These are phyloP conservation scores for Gossypium davidsonii DNA, from an alignment of 441 rosid species.

Conservation along the genomic window DNA sequence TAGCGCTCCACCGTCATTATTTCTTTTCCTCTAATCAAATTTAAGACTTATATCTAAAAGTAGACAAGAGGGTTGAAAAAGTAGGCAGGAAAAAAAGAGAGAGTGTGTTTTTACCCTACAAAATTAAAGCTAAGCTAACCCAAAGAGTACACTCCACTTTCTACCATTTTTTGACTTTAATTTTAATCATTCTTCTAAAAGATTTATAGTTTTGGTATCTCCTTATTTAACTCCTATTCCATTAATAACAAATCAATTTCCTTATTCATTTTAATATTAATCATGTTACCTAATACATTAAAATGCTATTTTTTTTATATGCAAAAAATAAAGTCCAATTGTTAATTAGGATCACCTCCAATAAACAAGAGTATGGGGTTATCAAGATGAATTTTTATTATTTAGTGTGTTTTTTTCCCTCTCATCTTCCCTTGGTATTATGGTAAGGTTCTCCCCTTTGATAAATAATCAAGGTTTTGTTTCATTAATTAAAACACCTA, in stretches of 20 bases:
- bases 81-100: constrained; percentile 20
- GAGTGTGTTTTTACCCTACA: constrained; percentile 24
- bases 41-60: constrained; percentile 22
- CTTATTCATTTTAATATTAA: too few relatives aligned
- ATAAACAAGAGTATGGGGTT: too few relatives aligned
- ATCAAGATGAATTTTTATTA: too few relatives aligned
- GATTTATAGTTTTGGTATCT: neutral
- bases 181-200: neutral
- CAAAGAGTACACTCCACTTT: constrained; percentile 22
- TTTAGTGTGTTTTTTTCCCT: too few relatives aligned
- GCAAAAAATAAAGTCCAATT: too few relatives aligned
- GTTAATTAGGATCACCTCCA: too few relatives aligned
- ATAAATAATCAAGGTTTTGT: too few relatives aligned
- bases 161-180: neutral
- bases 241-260: neutral
- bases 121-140: constrained; percentile 18
- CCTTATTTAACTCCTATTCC: neutral
- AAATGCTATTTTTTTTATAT: too few relatives aligned
- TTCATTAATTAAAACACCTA: too few relatives aligned
- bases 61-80: constrained; percentile 29
- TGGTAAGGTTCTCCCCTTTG: too few relatives aligned
- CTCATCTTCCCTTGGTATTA: too few relatives aligned
- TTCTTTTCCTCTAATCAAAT: constrained; percentile 22
- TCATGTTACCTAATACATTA: too few relatives aligned
- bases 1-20: constrained; percentile 26